A percentile compares a stretch with the other conserved stretches of the same genome.
Conservation (phyloP, 345 rosid species). For the Bruguiera sexangula region DNA sequence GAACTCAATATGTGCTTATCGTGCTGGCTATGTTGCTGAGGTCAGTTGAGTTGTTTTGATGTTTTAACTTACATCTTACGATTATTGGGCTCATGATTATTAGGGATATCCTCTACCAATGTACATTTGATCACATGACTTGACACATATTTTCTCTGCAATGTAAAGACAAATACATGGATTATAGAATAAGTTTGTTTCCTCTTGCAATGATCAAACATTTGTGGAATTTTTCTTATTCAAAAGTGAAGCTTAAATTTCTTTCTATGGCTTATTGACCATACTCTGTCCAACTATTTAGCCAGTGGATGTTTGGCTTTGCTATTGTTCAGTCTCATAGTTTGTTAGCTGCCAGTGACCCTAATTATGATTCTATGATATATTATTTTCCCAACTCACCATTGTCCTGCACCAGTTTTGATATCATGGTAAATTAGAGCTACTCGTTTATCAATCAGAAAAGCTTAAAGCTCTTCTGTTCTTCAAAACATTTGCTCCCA, state of each 20-base stretch:
- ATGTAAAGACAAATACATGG: neutral
- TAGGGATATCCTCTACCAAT: neutral
- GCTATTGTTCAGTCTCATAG: neutral
- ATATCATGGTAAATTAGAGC: no score
- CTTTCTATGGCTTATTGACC: neutral
- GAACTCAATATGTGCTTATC: slow-evolving; percentile 70
- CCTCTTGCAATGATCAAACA: neutral
- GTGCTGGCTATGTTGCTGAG: slow-evolving; percentile 87
- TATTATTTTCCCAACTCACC: neutral
- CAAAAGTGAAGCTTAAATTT: neutral
- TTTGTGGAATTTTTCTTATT: neutral
- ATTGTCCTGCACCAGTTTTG: no score
- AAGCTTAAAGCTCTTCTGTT: neutral
- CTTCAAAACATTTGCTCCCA: neutral
- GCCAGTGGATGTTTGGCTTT: neutral
- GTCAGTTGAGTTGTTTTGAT: slow-evolving; percentile 31
- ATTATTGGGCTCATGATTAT: neutral
- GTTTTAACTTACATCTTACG: neutral
- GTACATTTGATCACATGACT: neutral
- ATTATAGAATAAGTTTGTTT: neutral
- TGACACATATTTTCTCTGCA: neutral
- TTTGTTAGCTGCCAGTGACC: neutral
- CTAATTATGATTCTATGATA: neutral
- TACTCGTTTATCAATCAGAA: no score
- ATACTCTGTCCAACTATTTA: neutral